These are phyloP conservation scores for Beauveria rudraprayagi DNA, from an alignment of 2,329 filamentous ascomycete species.

Conservation along the genomic window DNA sequence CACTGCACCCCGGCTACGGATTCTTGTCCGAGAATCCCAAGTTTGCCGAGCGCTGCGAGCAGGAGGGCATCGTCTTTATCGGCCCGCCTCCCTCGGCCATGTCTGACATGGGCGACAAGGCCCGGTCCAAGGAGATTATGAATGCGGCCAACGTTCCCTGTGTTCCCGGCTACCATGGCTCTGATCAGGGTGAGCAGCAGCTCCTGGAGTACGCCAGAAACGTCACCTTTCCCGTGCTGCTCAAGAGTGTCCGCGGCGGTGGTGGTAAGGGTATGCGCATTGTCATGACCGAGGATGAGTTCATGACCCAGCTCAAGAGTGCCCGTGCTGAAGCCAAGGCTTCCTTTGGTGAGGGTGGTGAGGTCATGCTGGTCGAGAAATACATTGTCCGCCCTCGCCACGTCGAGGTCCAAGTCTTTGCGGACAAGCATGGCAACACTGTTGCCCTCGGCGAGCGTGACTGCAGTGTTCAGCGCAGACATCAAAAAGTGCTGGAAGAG, in stretches of 20 bases:
- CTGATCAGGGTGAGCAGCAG: constrained; percentile 62
- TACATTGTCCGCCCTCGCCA: constrained; percentile 75
- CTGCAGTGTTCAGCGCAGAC: constrained; percentile 77
- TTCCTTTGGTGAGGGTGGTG: constrained; percentile 71
- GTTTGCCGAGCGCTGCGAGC: constrained; percentile 81
- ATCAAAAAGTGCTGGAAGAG: constrained; percentile 89
- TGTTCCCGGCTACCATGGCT: constrained; percentile 90
- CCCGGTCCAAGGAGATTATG: constrained; percentile 94
- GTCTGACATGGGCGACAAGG: constrained; percentile 89
- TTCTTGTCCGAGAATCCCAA: constrained; percentile 90
- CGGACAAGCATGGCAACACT: constrained; percentile 69
- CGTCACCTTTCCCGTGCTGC: constrained; percentile 59
- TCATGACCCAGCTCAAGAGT: constrained; percentile 59
- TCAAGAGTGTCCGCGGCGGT: constrained; percentile 74
- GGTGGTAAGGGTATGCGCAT: constrained; percentile 82
- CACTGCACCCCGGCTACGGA: constrained; percentile 92
- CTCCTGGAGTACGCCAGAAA: constrained; percentile 63
- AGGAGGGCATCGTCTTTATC: constrained; percentile 89
- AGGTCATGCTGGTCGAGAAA: constrained; percentile 77
- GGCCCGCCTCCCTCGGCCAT: constrained; percentile 79
- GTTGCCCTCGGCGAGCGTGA: constrained; percentile 83
- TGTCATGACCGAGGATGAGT: constrained; percentile 60
- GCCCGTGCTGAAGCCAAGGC: constrained; percentile 69
- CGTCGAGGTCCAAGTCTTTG: constrained; percentile 87
- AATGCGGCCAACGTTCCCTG: constrained; percentile 88